Base-by-base conservation (phyloP, 495 filamentous ascomycete genomes). In the Neurospora africana region DNA sequence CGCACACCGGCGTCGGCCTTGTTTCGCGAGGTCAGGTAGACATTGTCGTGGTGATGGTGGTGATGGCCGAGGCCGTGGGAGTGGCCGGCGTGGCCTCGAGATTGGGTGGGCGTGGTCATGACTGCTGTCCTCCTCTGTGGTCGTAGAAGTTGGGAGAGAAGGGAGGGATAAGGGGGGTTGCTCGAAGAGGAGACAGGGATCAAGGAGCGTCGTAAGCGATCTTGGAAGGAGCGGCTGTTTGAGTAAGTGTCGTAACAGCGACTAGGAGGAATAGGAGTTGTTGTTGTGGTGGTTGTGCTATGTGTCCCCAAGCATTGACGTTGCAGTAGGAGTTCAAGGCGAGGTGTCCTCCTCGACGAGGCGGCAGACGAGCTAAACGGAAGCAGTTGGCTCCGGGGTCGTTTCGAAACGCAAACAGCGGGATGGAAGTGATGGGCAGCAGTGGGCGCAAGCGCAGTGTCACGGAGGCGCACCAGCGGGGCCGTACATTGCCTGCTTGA, bases 1-100 rank as follows among this genome's bases (percentile, higher is more conserved):
- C 93, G 90, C 72, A 99, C 95, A 71, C 93, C 95, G 23, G 95
- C 92, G 82, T 99, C 96, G 58, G 91, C 89, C 81, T 93, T 97
- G 83, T 99, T 94, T 40, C 85, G 86, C 1, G 94, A 97, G 5
- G 89, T 92, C 36, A 99, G 87, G 80, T 95, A 98, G 37, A 90
- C 89, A 85, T 94, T 97, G 83, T 95, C 92, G 76, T 93, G 92
- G 81, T 92, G 89, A 79, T 92, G 89, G 73, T 86, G 85, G 73
- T 88, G 79, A 27, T 65, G 53, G 3, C 53, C 53, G 23, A 65
- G 27, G 68, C 82, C 79, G 73, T 86, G 86, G 15, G 79, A 81
- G 72, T 89, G 89, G 71, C 79, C 79, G 69, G 75, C 78, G 73
- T 88, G 86, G 43, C 80, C 80, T 71, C 86, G 82, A 17, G 81